phyloP scores from a whole-genome alignment of 208 protist genomes.

The Crithidia fasciculata region DNA sequence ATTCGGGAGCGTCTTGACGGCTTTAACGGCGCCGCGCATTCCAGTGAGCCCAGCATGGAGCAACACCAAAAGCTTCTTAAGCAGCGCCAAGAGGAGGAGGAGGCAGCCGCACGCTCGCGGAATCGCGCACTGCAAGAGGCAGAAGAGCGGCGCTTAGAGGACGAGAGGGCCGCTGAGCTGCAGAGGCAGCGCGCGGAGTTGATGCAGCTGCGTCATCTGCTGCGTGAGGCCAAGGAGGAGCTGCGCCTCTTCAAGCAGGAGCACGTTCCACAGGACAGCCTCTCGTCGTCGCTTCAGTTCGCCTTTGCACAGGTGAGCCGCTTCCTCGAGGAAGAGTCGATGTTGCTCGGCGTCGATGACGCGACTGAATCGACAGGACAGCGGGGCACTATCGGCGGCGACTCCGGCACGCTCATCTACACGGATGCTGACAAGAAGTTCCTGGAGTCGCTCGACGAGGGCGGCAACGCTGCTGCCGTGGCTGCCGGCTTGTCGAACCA shows the following conservation, averaged over 20 bases:
- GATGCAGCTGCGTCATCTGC: constrained; percentile 5
- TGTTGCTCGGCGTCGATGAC: not conserved
- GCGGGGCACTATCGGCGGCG: not conserved
- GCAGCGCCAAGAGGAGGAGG: not conserved
- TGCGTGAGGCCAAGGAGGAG: constrained; percentile 15
- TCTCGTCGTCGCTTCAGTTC: constrained; percentile 11
- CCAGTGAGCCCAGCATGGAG: not conserved
- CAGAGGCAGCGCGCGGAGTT: not conserved
- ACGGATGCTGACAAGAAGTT: not conserved
- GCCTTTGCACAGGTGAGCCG: constrained; percentile 8
- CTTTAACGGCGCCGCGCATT: not conserved
- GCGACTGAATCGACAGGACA: not conserved
- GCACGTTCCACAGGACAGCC: constrained; percentile 7
- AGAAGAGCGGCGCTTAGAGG: not conserved
- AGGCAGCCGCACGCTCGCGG: not conserved
- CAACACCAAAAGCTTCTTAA: no score
- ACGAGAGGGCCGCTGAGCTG: constrained; percentile 4
- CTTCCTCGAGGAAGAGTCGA: not conserved
- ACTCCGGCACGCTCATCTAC: constrained; percentile 18
- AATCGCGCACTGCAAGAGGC: not conserved
- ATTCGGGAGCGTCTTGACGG: constrained; percentile 10
- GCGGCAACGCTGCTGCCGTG: not conserved
- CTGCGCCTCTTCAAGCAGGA: not conserved
- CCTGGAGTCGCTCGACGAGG: not conserved
- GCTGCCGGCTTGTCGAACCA: not conserved